Conservation (phyloP, 1,284 basidiomycete genomes). For the Chiua sp. region DNA sequence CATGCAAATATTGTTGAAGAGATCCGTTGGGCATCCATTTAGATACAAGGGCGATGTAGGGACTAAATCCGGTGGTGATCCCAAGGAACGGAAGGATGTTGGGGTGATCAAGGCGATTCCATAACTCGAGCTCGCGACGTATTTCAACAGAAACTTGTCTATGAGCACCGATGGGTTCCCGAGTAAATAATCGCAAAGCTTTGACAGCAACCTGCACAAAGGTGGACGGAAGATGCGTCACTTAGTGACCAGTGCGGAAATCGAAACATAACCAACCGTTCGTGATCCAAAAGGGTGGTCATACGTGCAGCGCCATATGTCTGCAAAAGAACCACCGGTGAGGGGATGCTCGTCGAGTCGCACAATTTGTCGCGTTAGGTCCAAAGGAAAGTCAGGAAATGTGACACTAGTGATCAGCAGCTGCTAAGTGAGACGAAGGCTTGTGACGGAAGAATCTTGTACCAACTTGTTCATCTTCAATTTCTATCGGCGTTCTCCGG, state of each 20-base stretch:
- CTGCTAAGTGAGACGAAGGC: neutral
- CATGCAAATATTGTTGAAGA: slow-evolving; percentile 10
- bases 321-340: slow-evolving; percentile 17
- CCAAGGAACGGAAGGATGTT: slow-evolving; percentile 28
- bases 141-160: slow-evolving; percentile 4
- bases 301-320: slow-evolving; percentile 18
- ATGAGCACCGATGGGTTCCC: neutral
- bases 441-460: neutral
- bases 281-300: neutral
- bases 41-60: slow-evolving; percentile 20
- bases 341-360: neutral
- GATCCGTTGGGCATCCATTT: slow-evolving; percentile 26
- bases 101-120: slow-evolving; percentile 25
- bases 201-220: slow-evolving; percentile 27
- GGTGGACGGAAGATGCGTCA: neutral
- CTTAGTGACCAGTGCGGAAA: no score
- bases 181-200: slow-evolving; percentile 10
- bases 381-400: slow-evolving; percentile 17
- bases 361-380: slow-evolving; percentile 18
- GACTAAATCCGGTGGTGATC: slow-evolving; percentile 19
- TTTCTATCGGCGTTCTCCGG: no score
- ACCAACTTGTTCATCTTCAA: slow-evolving; percentile 10
- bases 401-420: slow-evolving; percentile 7
- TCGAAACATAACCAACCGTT: no score
- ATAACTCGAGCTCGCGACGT: slow-evolving; percentile 25